A percentile compares a stretch with the other conserved stretches of the same genome.
Conservation (phyloP, 441 rosid genomes). For the Eutrema salsugineum region DNA sequence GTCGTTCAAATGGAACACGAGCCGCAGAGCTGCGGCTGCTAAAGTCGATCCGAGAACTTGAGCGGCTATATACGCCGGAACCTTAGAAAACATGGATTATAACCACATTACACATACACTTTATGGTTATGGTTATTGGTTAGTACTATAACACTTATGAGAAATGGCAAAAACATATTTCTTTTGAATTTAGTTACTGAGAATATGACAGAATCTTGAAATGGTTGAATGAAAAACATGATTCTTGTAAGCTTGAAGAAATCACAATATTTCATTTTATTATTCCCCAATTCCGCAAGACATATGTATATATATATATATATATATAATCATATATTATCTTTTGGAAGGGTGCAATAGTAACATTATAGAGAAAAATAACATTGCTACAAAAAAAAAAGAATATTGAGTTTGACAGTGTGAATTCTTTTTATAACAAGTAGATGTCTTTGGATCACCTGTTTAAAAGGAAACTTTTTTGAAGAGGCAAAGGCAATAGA, state of each 20-base stretch:
- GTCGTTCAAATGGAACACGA: constrained; percentile 27
- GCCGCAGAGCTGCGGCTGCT: constrained; percentile 30
- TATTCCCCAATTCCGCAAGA: not conserved
- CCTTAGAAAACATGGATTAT: constrained; percentile 22
- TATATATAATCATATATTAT: not conserved
- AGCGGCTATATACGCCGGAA: constrained; percentile 39
- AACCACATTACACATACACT: not conserved
- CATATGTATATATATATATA: too few relatives aligned
- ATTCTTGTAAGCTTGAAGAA: too few relatives aligned
- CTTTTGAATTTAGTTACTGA: not conserved
- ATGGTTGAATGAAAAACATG: not conserved
- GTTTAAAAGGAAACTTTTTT: constrained; percentile 29
- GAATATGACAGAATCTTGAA: not conserved
- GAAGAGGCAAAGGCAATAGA: constrained; percentile 36
- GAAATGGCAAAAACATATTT: not conserved
- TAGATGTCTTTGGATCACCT: not conserved
- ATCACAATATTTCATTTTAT: too few relatives aligned
- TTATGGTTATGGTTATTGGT: not conserved
- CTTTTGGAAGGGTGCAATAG: not conserved
- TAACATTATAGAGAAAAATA: not conserved
- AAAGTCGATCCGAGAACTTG: constrained; percentile 43
- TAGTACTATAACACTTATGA: not conserved
- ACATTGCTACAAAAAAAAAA: not conserved
- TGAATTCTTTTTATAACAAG: not conserved
- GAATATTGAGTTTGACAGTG: not conserved